Conservation (phyloP, 108 stramenopile genomes). For the Cyclotella sp. region DNA sequence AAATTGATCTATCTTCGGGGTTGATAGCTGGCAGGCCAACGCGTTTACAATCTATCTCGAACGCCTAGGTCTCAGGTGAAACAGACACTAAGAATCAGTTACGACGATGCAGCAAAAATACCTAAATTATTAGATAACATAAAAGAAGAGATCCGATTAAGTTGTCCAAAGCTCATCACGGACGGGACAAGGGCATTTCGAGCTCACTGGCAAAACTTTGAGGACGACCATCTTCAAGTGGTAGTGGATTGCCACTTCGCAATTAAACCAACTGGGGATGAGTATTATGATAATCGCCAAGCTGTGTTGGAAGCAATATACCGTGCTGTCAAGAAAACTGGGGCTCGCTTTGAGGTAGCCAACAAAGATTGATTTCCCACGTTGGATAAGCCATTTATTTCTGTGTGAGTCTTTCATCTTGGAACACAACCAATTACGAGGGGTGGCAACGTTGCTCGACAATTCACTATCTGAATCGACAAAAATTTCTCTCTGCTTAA, state of each 20-base stretch:
- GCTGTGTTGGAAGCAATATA: conserved; percentile 68
- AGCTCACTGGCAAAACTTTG: conserved; percentile 59
- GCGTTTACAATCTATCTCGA: conserved; percentile 68
- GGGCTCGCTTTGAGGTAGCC: conserved; percentile 55
- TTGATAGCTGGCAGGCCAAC: conserved; percentile 51
- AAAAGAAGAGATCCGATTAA: conserved; percentile 63
- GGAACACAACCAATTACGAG: too few species aligned
- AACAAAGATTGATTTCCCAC: too few species aligned
- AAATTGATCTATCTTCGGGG: conserved; percentile 42
- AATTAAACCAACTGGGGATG: conserved; percentile 57
- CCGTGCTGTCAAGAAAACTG: conserved; percentile 65
- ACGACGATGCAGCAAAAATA: conserved; percentile 60
- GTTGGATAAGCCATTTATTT: too few species aligned
- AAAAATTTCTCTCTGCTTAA: too few species aligned
- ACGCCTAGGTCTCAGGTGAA: conserved; percentile 66
- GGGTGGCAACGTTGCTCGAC: too few species aligned
- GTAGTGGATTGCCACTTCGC: conserved; percentile 71
- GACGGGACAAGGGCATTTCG: conserved; percentile 74
- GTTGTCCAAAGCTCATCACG: conserved; percentile 65
- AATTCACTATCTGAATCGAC: too few species aligned
- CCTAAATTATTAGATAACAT: conserved; percentile 61
- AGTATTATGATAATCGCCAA: conserved; percentile 69
- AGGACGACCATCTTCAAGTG: conserved; percentile 62
- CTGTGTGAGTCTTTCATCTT: too few species aligned
- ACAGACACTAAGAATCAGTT: conserved; percentile 62